These are phyloP conservation scores for Taphrina populina DNA, from an alignment of 1,139 yeast species.

Conservation along the genomic window DNA sequence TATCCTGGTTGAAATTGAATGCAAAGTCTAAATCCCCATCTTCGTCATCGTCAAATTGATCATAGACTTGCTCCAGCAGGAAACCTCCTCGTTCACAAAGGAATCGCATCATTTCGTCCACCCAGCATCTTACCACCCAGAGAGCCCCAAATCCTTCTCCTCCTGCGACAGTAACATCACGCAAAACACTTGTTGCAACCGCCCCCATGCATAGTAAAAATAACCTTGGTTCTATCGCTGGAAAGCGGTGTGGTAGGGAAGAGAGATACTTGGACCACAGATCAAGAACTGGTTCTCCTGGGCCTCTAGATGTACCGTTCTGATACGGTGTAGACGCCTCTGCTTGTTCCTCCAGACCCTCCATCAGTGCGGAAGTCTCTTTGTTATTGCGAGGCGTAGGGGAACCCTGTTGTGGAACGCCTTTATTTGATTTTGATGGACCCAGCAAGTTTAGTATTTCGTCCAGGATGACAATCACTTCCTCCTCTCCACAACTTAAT, in stretches of 20 bases:
- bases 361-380: conserved; percentile 6
- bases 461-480: conserved; percentile 29
- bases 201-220: conserved; percentile 59
- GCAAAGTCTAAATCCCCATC: conserved; percentile 29
- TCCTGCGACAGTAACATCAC: conserved; percentile 61
- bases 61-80: conserved; percentile 41
- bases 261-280: conserved; percentile 50
- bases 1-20: conserved; percentile 3
- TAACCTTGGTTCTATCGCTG: conserved; percentile 56
- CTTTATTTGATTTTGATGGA: conserved; percentile 12
- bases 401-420: conserved; percentile 1
- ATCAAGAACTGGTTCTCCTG: conserved; percentile 39
- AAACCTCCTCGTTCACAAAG: conserved; percentile 69
- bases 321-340: conserved; percentile 1
- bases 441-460: conserved; percentile 30
- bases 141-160: conserved; percentile 69
- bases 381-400: conserved; percentile 3
- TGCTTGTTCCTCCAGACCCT: conserved; percentile 6
- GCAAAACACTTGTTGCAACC: conserved; percentile 60
- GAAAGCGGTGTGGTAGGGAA: conserved; percentile 52
- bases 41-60: conserved; percentile 33
- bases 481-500: conserved; percentile 52
- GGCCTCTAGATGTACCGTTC: conserved; percentile 1
- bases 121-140: conserved; percentile 79
- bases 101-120: conserved; percentile 71